These are phyloP conservation scores for Nelumbo lutea DNA, from an alignment of 164 flowering plant genomes.

Conservation along the genomic window DNA sequence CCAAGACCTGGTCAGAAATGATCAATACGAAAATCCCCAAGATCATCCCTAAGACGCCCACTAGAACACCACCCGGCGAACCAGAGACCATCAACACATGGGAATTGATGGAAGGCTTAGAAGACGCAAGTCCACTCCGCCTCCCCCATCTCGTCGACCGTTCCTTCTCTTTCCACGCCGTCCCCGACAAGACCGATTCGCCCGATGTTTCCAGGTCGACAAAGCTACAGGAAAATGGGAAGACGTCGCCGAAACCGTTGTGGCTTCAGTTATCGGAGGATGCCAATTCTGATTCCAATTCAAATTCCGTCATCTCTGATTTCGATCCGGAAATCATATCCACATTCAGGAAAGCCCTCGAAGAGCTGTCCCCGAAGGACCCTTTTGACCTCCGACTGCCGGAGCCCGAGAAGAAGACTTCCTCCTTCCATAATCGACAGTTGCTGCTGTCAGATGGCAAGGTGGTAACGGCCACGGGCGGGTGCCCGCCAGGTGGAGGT, in stretches of 20 bases:
- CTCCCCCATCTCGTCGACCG: conserved; percentile 24
- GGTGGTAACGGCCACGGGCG: conserved; percentile 5
- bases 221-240: conserved; percentile 3
- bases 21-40: conserved; percentile 57
- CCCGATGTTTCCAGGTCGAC: conserved; percentile 16
- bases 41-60: conserved; percentile 50
- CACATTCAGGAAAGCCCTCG: conserved; percentile 49
- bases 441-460: not conserved
- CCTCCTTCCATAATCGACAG: conserved; percentile 4
- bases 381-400: conserved; percentile 26
- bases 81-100: conserved; percentile 83
- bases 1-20: conserved; percentile 75
- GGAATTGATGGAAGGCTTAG: conserved; percentile 95
- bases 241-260: conserved; percentile 18
- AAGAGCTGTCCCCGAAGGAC: conserved; percentile 38
- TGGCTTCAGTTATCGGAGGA: conserved; percentile 30
- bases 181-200: not conserved
- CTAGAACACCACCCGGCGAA: conserved; percentile 70
- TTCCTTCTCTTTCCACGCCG: conserved; percentile 54
- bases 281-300: conserved; percentile 9
- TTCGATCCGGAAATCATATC: conserved; percentile 62
- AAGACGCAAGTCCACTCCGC: conserved; percentile 49
- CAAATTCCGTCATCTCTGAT: conserved; percentile 21
- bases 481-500: conserved; percentile 16
- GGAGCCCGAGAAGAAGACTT: conserved; percentile 5